Base-by-base conservation (phyloP, 1,284 basidiomycete genomes). In the Marasmius fiardii region DNA sequence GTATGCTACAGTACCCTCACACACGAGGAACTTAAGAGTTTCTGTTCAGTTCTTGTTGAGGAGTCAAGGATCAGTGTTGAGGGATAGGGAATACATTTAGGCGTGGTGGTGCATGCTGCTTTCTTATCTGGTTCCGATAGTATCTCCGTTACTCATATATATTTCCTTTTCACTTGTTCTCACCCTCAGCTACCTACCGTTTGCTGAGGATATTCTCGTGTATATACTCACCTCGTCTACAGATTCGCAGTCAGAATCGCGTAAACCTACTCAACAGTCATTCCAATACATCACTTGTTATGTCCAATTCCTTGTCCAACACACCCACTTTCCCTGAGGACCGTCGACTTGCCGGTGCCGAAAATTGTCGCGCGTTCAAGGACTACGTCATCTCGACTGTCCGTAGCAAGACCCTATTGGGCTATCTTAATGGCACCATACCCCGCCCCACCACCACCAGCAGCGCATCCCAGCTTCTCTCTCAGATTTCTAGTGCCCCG, bases 391-490 rank as follows among this genome's bases (percentile, higher is more conserved):
- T 21, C 16, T 41, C 18, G 16, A 8, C 43, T 23, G 18, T 35
- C 18, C 37, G 39, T 1, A 20, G 18, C 14, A 26, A 52, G 24
- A 37, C 37, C 11, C 18, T 52, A 2, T 1, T 8, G 2, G 51
- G 51, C 2, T 52, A 52, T 14, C 37, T 52, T 21, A n/a, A 43
- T 4, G 37, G 51, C n/a, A 52, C n/a, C 14, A 52, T 43, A 18
- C 2, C 34, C 3, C 20, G 2, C 1, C 37, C 51, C 1, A 24
- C 51, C 3, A 26, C 37, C 4, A 24, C n/a, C n/a, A n/a, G n/a
- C n/a, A n/a, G n/a, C n/a, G n/a, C 39, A 23, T 10, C 10, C 2
- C 24, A 33, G 16, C 37, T 43, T 26, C 37, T 52, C 21, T 6
- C 28, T 24, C 4, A 3, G 3, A 3, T n/a, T 3, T 5, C 51